Evolutionary conservation across 352 stramenopile genomes (phyloP), one percentile per base, ranked within the genome.

Genomic region (Hyaloperonospora arabidopsidis): DNA sequence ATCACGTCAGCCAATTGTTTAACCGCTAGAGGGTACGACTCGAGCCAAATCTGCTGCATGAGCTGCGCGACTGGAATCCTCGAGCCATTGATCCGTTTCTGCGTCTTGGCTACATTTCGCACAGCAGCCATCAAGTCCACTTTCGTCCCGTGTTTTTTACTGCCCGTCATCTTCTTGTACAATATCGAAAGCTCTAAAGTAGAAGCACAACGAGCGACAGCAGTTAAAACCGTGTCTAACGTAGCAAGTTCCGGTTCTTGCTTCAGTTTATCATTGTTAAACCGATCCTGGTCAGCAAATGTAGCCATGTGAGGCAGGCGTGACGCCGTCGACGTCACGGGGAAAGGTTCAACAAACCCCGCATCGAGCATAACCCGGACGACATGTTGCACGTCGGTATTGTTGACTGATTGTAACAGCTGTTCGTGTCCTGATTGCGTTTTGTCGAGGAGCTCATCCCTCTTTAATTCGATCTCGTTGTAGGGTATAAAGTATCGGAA

Each of bases 31-130:
- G 74, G 65, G 41, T 79, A 82, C 14, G 45, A 52, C 5, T 78
- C 62, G 2, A 78, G 36, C 65, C 74, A 87, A 45, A 87, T 74
- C 14, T 76, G 56, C 12, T 87, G 76, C 66, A 87, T 76, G 14
- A 89, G 23, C 11, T 63, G 67, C 1, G 68, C 66, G 17, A 90
- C 62, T 0, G 80, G 83, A 12, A 91, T 81, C 15, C 68, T 69
- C 5, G 79, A 90, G 0, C 83, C 79, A 39, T 91, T 74, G 39
- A 91, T 86, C 0, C 79, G 72, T 11, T 74, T 67, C 58, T 91
- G 83, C 0, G 75, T 79, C 55, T 72, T 68, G 18, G 76, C 76
- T 1, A 84, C 59, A 35, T 61, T 70, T 23, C 64, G 67, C 32
- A 90, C 65, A 0, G 69, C 56, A 19, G 70, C 35, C 22, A 84